phyloP scores from a whole-genome alignment of 768 basidiomycete genomes.

The Boletellus ananiceps region DNA sequence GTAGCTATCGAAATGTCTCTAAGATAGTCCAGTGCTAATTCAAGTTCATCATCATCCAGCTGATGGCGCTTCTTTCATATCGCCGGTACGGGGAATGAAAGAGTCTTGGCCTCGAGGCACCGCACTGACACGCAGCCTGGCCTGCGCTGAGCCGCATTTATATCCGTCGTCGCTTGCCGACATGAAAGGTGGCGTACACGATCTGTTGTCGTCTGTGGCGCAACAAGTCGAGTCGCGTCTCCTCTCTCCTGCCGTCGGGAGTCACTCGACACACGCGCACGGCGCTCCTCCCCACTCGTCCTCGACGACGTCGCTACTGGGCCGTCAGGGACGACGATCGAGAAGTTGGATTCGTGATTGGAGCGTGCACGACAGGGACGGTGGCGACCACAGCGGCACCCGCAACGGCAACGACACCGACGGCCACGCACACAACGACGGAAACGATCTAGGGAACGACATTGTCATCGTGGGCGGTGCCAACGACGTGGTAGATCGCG shows the following conservation, averaged over 20 bases:
- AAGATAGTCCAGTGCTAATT: too few species aligned
- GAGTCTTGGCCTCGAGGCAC: not conserved
- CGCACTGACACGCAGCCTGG: too few species aligned
- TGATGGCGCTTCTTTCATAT: too few species aligned
- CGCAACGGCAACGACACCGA: slow-evolving; percentile 2
- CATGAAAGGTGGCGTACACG: slow-evolving; percentile 10
- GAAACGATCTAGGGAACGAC: slow-evolving; percentile 8
- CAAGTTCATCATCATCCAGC: too few species aligned
- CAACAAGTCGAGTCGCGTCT: slow-evolving; percentile 24
- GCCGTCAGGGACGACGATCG: slow-evolving; percentile 3
- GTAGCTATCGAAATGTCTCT: too few species aligned
- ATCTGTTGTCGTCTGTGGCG: slow-evolving; percentile 20
- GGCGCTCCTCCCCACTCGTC: too few species aligned
- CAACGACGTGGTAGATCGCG: not conserved
- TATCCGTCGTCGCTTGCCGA: too few species aligned
- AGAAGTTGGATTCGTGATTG: slow-evolving; percentile 15
- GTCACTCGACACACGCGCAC: too few species aligned
- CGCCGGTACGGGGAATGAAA: too few species aligned
- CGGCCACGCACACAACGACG: slow-evolving; percentile 11
- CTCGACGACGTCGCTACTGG: too few species aligned
- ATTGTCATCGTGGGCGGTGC: not conserved
- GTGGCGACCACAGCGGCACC: not conserved
- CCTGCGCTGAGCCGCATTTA: too few species aligned
- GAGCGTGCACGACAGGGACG: slow-evolving; percentile 8
- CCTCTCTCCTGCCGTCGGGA: not conserved